Percentiles rank a stretch among this genome's conserved stretches.
These are phyloP conservation scores for Phytophthora pisi DNA, from an alignment of 352 stramenopile species.

Conservation along the genomic window DNA sequence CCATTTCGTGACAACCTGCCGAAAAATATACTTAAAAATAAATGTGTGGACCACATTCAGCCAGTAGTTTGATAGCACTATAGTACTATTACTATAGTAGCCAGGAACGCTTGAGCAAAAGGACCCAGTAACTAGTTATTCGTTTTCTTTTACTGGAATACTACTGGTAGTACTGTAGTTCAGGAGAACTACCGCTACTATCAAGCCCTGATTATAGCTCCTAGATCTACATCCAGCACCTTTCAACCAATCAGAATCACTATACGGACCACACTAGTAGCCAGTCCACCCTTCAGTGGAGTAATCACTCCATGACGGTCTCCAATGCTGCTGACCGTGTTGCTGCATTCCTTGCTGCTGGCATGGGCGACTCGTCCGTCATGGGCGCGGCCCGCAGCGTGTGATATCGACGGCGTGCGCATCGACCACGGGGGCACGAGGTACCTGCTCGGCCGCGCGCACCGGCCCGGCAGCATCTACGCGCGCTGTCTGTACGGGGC, in stretches of 20 bases:
- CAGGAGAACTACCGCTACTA: too few species aligned
- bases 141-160: too few species aligned
- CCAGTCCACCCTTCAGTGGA: constrained; percentile 13
- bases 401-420: constrained; percentile 49
- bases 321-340: constrained; percentile 3
- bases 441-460: constrained; percentile 56
- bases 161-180: too few species aligned
- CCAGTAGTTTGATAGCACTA: too few species aligned
- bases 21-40: too few species aligned
- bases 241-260: constrained; percentile 27
- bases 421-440: constrained; percentile 51
- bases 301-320: background rate
- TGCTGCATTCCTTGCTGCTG: constrained; percentile 19
- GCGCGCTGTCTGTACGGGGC: constrained; percentile 48
- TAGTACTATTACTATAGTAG: too few species aligned
- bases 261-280: constrained; percentile 10
- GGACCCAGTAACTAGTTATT: too few species aligned
- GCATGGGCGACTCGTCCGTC: constrained; percentile 4
- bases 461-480: constrained; percentile 61
- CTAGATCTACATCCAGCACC: constrained; percentile 10
- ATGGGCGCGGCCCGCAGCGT: constrained; percentile 27
- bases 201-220: too few species aligned
- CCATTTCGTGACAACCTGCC: too few species aligned
- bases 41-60: too few species aligned
- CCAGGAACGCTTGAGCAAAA: too few species aligned